Evolutionary conservation across 495 filamentous ascomycete genomes (phyloP), one percentile per base, ranked within the genome.

Genomic region (Aspergillus ostianus): DNA sequence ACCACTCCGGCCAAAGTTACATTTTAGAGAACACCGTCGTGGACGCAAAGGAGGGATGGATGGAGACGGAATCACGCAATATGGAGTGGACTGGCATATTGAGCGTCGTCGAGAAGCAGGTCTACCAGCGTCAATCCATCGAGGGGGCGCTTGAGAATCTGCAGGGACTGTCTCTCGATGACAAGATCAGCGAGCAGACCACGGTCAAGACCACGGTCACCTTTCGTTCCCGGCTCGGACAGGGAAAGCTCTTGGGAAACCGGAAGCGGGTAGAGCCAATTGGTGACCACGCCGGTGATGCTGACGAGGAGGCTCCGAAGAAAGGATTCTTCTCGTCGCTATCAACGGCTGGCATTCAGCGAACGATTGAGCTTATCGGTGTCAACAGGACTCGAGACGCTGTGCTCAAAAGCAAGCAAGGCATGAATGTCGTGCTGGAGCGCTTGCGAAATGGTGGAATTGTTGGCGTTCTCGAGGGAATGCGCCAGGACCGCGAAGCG

Each of bases 381-480:
- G 81, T 93, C 51, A 90, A 85, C 58, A 86, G 91, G 56, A 95
- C 94, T 54, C 82, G 87, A 51, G 89, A 92, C 59, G 90, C 92
- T 46, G 78, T 98, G 56, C 79, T 88, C 56, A 95, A 93, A 69
- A 93, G 90, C 69, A 91, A 92, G 64, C 87, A 97, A 69, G 94
- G 95, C 18, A 97, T 99, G 94, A 90, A 88, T 56, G 85, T 97
- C 47, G 93, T 99, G 17, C 80, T 99, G 23, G 90, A 95, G 72
- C 83, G 94, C 41, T 70, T 98, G 62, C 84, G 94, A 56, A 78
- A 81, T 55, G 90, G 92, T 13, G 90, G 96, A 12, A 84, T 97
- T 45, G 89, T 93, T 26, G 90, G 85, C 19, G 89, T 97, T 18
- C 74, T 94, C 47, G 93, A 97, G 70, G 90, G 90, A 27, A 90